Base-by-base conservation (phyloP, 495 filamentous ascomycete genomes). In the Melanomma pulvis-pyrius region DNA sequence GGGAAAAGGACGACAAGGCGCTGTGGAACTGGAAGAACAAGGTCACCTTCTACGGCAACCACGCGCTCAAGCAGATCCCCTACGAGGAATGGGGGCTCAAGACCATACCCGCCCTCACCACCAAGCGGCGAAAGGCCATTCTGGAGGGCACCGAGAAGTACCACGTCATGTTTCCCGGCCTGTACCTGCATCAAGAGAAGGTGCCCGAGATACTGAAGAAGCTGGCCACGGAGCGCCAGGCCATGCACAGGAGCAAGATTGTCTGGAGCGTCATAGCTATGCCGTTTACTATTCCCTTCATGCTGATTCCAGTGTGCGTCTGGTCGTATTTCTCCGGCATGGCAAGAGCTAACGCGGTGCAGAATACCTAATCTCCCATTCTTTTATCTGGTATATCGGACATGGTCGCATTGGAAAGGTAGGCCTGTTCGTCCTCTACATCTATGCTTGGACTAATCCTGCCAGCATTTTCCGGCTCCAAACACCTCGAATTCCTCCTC, bases 81-180 rank as follows among this genome's bases (percentile, higher is more conserved):
- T 97, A 89, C 75, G 91, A 97, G 78, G 94, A 99, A 89, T 99
- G 94, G 89, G 93, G 91, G 0, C 79, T 98, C 51, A 98, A 98
- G 78, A 93, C 91, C 57, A 89, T 98, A 39, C 94, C 94, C 2
- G 90, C 94, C 32, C 79, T 96, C 59, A 92, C 85, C 26, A 80
- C 85, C 36, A 84, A 87, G 60, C 82, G 85, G 51, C 81, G 82
- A 66, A 79, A 84, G 48, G 83, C 88, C 58, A 86, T 89, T 71
- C 70, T 86, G 17, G 76, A 88, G 55, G 88, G 84, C 32, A 83
- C 83, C 24, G 82, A 84, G 50, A 87, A 84, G 68, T 84, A 96
- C 30, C 86, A 92, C 65, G 85, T 98, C 12, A 75, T 91, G 17
- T 98, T 88, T 74, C 94, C 94, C 0, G 79, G 82, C 32, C 83